Conservation (phyloP, 345 rosid species). For the Draba incana region DNA sequence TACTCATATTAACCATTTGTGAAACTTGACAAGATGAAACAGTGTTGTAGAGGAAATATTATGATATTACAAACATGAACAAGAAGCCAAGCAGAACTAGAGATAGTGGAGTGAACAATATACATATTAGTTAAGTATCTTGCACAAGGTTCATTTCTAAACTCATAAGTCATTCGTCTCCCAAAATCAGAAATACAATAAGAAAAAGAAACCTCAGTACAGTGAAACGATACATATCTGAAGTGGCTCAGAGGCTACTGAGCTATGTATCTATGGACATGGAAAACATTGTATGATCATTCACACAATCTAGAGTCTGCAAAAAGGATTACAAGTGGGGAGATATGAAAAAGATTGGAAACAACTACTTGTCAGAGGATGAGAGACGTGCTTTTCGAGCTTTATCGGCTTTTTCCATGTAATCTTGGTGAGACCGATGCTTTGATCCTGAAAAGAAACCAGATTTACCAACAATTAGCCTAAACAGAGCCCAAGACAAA, state of each 20-base stretch:
- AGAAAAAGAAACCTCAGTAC: too few relatives aligned
- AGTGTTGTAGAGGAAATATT: constrained; percentile 1
- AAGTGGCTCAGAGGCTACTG: constrained; percentile 14
- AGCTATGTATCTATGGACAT: constrained; percentile 27
- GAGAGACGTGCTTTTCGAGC: constrained; percentile 84
- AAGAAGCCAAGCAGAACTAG: too few relatives aligned
- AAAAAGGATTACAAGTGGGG: constrained; percentile 6
- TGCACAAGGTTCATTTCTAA: too few relatives aligned
- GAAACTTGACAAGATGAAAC: constrained; percentile 14
- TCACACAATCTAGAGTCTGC: constrained; percentile 24
- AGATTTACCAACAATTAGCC: not conserved
- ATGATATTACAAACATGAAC: too few relatives aligned
- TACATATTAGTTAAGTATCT: too few relatives aligned
- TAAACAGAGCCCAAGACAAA: not conserved
- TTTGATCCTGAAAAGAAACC: constrained; percentile 57
- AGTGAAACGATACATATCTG: constrained; percentile 17
- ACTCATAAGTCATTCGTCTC: too few relatives aligned
- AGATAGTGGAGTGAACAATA: too few relatives aligned
- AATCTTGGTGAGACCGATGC: constrained; percentile 96
- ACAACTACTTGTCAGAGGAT: constrained; percentile 43
- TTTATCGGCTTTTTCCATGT: constrained; percentile 91
- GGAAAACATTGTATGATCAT: constrained; percentile 11
- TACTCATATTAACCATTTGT: not conserved
- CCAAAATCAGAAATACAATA: too few relatives aligned
- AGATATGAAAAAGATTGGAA: constrained; percentile 1